Percentiles rank a stretch among this genome's conserved stretches.
Conservation (phyloP, 2,329 filamentous ascomycete genomes). For the Sclerotinia glacialis region DNA sequence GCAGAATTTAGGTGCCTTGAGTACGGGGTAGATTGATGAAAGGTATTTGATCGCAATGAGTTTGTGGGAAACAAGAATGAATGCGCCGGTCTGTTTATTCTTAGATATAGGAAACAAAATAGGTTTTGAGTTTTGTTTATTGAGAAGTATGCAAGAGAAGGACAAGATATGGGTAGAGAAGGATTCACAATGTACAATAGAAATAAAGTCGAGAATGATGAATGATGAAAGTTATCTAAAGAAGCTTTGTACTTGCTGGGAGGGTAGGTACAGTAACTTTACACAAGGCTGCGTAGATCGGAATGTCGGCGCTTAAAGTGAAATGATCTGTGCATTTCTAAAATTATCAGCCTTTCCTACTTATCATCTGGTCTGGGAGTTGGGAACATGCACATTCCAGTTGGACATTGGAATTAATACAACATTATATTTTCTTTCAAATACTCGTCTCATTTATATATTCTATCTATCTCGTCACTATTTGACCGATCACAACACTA, state of each 20-base stretch:
- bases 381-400: background rate
- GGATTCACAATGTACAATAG: slow-evolving; percentile 8
- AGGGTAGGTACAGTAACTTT: slow-evolving; percentile 2
- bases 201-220: slow-evolving; percentile 18
- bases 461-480: background rate
- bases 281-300: slow-evolving; percentile 19
- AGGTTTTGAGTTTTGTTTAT: background rate
- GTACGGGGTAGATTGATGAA: slow-evolving; percentile 13
- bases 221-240: slow-evolving; percentile 20
- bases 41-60: slow-evolving; percentile 13
- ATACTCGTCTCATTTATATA: background rate
- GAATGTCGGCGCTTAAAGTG: slow-evolving; percentile 9
- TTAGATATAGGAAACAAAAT: background rate
- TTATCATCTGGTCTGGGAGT: slow-evolving; percentile 3
- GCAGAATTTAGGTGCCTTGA: slow-evolving; percentile 7
- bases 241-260: slow-evolving; percentile 20
- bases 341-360: slow-evolving; percentile 3
- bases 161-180: background rate
- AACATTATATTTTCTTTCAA: background rate
- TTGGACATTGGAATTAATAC: background rate
- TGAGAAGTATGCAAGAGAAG: background rate
- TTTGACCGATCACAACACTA: background rate
- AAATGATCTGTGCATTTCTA: slow-evolving; percentile 13
- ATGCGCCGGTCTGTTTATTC: slow-evolving; percentile 12
- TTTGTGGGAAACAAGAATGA: slow-evolving; percentile 2